These are phyloP conservation scores for Moricandia moricandioides DNA, from an alignment of 345 rosid species.

Conservation along the genomic window DNA sequence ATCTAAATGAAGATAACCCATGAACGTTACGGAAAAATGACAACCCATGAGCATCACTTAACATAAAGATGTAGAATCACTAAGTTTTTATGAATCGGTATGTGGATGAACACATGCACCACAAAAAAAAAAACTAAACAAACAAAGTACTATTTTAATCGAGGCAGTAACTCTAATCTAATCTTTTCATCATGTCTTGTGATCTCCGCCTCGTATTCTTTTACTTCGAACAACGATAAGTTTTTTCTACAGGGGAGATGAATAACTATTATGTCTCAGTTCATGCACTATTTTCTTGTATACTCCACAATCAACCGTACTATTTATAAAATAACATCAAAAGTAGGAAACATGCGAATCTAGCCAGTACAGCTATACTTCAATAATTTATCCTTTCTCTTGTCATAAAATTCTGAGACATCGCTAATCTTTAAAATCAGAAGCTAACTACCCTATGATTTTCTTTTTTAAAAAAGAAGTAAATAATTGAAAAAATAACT, in stretches of 20 bases:
- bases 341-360: conserved; percentile 15
- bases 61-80: too few species aligned
- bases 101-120: too few species aligned
- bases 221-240: conserved; percentile 1
- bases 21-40: too few species aligned
- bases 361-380: background rate
- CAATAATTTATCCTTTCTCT: background rate
- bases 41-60: too few species aligned
- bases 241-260: background rate
- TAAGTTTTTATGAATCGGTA: too few species aligned
- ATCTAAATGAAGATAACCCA: too few species aligned
- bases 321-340: background rate
- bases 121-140: too few species aligned
- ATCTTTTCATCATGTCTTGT: conserved; percentile 8
- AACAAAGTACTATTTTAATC: too few species aligned
- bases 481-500: too few species aligned
- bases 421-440: background rate
- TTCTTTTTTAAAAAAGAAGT: background rate
- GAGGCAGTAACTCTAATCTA: background rate
- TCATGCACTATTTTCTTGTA: conserved; percentile 23
- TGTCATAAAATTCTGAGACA: background rate
- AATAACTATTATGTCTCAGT: conserved; percentile 15
- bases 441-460: background rate
- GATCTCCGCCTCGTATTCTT: conserved; percentile 7
- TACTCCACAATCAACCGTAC: background rate